Base-by-base conservation (phyloP, 148 eudicot species). In the Polygonum maritimum region DNA sequence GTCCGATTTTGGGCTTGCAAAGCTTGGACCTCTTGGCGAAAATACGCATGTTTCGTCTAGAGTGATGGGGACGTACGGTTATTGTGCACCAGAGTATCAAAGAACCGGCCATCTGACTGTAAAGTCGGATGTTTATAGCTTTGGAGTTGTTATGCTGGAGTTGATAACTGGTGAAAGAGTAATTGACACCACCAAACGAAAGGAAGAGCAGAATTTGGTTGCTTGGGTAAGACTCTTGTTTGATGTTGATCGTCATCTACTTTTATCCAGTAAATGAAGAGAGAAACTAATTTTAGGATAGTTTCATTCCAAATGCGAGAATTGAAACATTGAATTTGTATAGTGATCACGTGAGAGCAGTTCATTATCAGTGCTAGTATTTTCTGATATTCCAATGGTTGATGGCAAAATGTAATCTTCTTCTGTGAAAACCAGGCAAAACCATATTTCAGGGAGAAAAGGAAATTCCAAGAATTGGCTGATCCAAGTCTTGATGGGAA, bases 31-130 rank as follows among this genome's bases (percentile, higher is more conserved):
- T 8, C 76, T 55, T 6, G 90, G 88, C 13, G 90, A 83, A 12
- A 80, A 81, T 13, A 38, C 81, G 0, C 85, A 83, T 78, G 90
- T 83, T 52, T 85, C 88, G 22, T 81, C 90, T 1, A 80, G 88
- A 62, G 86, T 87, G 45, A 87, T 87, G 88, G 90, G 88, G 70
- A 87, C 90, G 18, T 87, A 87, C 58, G 90, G 90, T 38, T 87
- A 87, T 75, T 87, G 90, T 78, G 88, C 90, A 26, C 90, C 90
- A 0, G 90, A 87, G 74, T 87, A 85, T 80, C 88, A 85, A 67
- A 78, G 82, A 38, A 75, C 76, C 7, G 76, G 76, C 4, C 45
- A 75, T 15, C 16, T 75, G 33, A 75, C 67, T 7, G 22, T 55
- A 18, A 75, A 75, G 31, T 75, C 76, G 39, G 76, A 75, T 75